Base-by-base conservation (phyloP, 1,284 basidiomycete genomes). In the Papiliotrema nemorosa region DNA sequence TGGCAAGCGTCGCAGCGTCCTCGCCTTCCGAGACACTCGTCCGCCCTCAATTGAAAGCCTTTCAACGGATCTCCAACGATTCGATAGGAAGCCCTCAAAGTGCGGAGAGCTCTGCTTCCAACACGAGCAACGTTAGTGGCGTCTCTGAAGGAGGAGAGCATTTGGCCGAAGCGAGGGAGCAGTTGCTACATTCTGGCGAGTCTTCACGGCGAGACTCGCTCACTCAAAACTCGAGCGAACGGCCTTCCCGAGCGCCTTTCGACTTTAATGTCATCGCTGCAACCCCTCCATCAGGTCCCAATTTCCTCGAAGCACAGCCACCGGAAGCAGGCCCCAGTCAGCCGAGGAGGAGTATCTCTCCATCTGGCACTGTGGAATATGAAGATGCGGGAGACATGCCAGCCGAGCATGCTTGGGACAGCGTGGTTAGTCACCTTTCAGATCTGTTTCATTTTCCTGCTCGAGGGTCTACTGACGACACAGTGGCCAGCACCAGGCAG, bases 321-420 rank as follows among this genome's bases (percentile, higher is more conserved):
- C 29, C 20, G 14, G 48, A 57, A 31, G 53, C 54, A 21, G 55
- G 50, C 20, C 49, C 52, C 12, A 56, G 49, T 41, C 31, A 38
- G 20, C 45, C 50, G 14, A 47, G 55, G 39, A 45, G 54, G 34
- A 35, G 51, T 33, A 44, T 44, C 39, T 48, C 41, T 24, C 7
- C 29, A 31, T 14, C 47, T 35, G 34, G 2, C 24, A 33, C 33
- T 27, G 41, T 39, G n/a, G 29, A 31, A 12, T 29, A 34, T 12
- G 54, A 55, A 20, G 52, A 53, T 5, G 41, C 16, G 3, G 14
- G 42, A 1, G 62, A 59, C 16, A 20, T 51, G 4, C 46, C 58
- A 10, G 40, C 41, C 2, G 57, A 63, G 26, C 66, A 65, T 55
- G 64, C 64, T n/a, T 73, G 69, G 69, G 69, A 73, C 49, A 73